Evolutionary conservation across 148 eudicot species (phyloP).

Genomic region (Fagopyrum esculentum): DNA sequence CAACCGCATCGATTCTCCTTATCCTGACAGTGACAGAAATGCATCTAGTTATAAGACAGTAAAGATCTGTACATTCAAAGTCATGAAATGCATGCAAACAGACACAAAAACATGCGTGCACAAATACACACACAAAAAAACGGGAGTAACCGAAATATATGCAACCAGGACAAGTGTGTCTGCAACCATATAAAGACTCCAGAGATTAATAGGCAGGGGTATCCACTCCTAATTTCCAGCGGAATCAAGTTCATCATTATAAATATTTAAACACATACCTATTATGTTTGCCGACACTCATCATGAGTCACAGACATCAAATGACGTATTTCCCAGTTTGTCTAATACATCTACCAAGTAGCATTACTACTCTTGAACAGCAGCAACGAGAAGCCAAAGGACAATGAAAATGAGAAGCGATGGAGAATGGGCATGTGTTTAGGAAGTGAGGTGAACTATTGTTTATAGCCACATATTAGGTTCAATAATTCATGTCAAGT

Average conservation of each 20-base stretch:
- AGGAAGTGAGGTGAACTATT: background rate
- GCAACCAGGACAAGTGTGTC: background rate
- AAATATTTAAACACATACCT: background rate
- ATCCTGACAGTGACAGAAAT: constrained; percentile 87
- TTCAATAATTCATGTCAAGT: too few relatives aligned
- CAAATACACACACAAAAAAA: background rate
- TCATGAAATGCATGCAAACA: too few relatives aligned
- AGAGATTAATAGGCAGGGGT: background rate
- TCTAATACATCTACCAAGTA: background rate
- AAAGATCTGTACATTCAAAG: background rate
- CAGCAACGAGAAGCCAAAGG: background rate
- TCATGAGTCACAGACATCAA: background rate
- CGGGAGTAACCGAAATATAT: background rate
- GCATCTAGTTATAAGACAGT: constrained; percentile 36
- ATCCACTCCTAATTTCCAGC: background rate
- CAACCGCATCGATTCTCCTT: constrained; percentile 89
- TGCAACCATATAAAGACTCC: background rate
- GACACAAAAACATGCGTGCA: background rate
- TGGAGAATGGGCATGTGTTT: background rate
- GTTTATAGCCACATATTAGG: too few relatives aligned
- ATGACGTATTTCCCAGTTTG: background rate
- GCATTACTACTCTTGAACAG: background rate
- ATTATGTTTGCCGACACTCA: too few relatives aligned
- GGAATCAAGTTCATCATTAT: background rate
- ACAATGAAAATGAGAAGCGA: background rate